phyloP scores from a whole-genome alignment of 116 monocot species.

The Dioscorea cayenensis region DNA sequence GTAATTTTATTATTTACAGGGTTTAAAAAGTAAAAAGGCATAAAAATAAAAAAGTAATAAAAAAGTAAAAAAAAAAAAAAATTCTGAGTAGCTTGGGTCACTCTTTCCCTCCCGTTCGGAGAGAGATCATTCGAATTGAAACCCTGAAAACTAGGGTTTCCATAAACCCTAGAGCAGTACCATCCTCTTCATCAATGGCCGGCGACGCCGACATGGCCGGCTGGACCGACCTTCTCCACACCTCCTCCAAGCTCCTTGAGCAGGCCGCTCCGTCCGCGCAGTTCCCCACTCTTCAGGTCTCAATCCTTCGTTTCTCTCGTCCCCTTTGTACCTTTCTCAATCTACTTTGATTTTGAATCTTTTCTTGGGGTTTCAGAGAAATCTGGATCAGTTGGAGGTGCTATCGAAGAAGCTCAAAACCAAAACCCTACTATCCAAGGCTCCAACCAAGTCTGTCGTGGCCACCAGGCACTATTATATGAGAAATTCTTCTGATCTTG shows the following conservation, averaged over 20 bases:
- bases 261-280: constrained; percentile 72
- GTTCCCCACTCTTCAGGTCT: constrained; percentile 91
- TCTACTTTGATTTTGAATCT: neutral
- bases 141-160: neutral
- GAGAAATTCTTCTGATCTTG: too few species aligned
- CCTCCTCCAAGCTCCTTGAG: constrained; percentile 88
- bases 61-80: too few species aligned
- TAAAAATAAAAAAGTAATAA: too few species aligned
- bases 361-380: constrained; percentile 47
- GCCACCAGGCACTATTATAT: constrained; percentile 59
- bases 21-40: too few species aligned
- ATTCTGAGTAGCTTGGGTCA: too few species aligned
- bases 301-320: neutral
- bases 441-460: constrained; percentile 70
- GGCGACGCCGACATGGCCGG: constrained; percentile 62
- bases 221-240: constrained; percentile 90
- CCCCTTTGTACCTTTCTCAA: neutral
- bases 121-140: neutral
- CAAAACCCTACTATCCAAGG: constrained; percentile 63
- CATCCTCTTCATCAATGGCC: constrained; percentile 16
- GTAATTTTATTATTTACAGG: too few species aligned
- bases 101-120: neutral
- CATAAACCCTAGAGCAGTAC: neutral
- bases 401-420: constrained; percentile 92
- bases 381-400: constrained; percentile 81